Evolutionary conservation across 2,329 filamentous ascomycete genomes (phyloP), one percentile per base, ranked within the genome.

Genomic region (Thermomyces lanuginosus): DNA sequence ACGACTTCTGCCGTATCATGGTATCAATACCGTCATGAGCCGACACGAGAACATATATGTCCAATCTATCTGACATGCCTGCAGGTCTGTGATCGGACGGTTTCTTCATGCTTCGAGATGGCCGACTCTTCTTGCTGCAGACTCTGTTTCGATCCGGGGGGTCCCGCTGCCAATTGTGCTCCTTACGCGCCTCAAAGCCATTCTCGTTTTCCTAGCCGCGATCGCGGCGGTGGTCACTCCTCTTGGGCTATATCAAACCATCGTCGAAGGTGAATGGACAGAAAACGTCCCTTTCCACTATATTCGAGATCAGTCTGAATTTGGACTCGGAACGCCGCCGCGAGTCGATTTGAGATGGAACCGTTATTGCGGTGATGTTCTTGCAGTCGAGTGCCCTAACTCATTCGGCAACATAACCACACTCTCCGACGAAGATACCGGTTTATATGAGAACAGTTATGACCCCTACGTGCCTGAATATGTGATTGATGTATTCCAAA

Each of bases 181-280:
- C 13, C 27, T 45, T 9, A 42, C 36, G 4, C 43, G 36, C 30
- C 19, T 46, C 21, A 38, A 35, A 9, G 32, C 51, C 0, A 26
- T 53, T 6, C 27, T 49, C 1, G 28, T 4, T 27, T 60, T n/a
- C n/a, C n/a, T n/a, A 6, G 40, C 55, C 3, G 45, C 53, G 0
- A 31, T 62, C 8, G 49, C 60, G 2, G 51, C 56, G 9, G 45
- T 63, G 4, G 41, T 62, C 3, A 63, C 60, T 0, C 60, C 60
- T 0, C 40, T 64, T 3, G 60, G 60, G 2, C 41, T 64, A 0
- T 56, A 56, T 24, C 51, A 63, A n/a, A 38, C 43, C 4, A 35
- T 60, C 17, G 42, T 1, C 40, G 40, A 1, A 27, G 21, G 30
- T 2, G 14, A 28, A 0, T 30, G 40, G 2, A 32, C 37, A 6